A percentile compares a stretch with the other conserved stretches of the same genome.
Conservation (phyloP, 192 early-diverging fungal genomes). For the Phycomyces blakesleeanus region DNA sequence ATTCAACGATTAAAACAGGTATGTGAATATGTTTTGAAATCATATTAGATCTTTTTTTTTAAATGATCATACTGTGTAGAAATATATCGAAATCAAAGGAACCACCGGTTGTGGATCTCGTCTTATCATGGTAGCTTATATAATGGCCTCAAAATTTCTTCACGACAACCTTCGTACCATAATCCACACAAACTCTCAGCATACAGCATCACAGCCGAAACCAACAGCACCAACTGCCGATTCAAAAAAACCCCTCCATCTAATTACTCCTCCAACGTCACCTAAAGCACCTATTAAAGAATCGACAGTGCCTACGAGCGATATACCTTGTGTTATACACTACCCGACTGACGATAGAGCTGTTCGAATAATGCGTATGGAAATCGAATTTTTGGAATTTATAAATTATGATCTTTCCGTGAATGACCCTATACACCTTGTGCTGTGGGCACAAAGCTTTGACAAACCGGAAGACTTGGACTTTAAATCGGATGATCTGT, state of each 20-base stretch:
- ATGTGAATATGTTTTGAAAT: not conserved
- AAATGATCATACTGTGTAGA: slow-evolving; percentile 23
- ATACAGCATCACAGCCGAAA: not conserved
- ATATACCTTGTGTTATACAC: not conserved
- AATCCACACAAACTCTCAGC: not conserved
- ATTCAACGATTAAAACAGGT: slow-evolving; percentile 44
- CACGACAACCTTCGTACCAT: slow-evolving; percentile 31
- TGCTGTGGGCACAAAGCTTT: slow-evolving; percentile 16
- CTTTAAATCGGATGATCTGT: slow-evolving; percentile 1
- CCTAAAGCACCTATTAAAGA: not conserved
- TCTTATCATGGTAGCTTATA: slow-evolving; percentile 47
- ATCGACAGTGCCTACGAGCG: not conserved
- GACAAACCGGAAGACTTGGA: not conserved
- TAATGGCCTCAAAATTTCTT: slow-evolving; percentile 44
- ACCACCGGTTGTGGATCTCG: slow-evolving; percentile 44
- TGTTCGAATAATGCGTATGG: slow-evolving; percentile 44
- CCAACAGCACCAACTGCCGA: slow-evolving; percentile 1
- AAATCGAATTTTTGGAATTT: slow-evolving; percentile 48
- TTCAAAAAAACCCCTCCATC: not conserved
- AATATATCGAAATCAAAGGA: slow-evolving; percentile 41
- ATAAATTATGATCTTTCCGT: slow-evolving; percentile 39
- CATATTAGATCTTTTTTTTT: no score
- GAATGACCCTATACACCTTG: not conserved
- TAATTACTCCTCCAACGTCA: slow-evolving; percentile 17
- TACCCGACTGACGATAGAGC: not conserved